Conservation (phyloP, 331 rosid species). For the Acacia pycnantha region DNA sequence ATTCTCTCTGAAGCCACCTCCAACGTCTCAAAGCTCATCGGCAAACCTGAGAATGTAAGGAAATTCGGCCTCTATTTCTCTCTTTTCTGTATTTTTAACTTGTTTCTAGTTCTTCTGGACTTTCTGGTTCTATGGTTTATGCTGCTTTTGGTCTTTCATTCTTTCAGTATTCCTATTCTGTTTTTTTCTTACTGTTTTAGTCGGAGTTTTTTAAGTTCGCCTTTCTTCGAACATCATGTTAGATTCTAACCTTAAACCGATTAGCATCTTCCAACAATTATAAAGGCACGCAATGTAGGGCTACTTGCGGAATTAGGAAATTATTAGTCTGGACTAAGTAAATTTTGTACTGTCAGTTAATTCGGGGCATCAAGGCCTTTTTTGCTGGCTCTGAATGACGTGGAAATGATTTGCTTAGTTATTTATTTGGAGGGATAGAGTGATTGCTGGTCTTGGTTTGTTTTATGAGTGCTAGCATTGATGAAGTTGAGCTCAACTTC, state of each 20-base stretch:
- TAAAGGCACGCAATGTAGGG: neutral
- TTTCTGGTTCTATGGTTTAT: neutral
- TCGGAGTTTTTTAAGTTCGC: neutral
- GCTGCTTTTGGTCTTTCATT: neutral
- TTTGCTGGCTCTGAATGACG: neutral
- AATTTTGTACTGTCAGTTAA: neutral
- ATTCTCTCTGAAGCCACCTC: conserved; percentile 75
- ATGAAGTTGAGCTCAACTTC: neutral
- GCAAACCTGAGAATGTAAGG: conserved; percentile 58
- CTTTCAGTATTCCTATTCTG: neutral
- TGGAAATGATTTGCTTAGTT: neutral
- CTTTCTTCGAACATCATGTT: neutral
- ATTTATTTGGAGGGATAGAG: neutral
- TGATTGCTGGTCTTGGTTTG: neutral
- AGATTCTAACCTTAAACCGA: neutral
- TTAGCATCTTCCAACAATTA: neutral
- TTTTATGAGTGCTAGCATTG: neutral
- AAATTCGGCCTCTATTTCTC: neutral
- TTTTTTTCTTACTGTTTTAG: neutral
- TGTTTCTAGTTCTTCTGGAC: neutral
- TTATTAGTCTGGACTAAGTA: neutral
- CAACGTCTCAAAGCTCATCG: conserved; percentile 56
- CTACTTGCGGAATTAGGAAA: neutral
- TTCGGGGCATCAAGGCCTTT: neutral
- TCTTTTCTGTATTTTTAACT: neutral